phyloP scores from a whole-genome alignment of 148 eudicot species.

The Nyssa sinensis region DNA sequence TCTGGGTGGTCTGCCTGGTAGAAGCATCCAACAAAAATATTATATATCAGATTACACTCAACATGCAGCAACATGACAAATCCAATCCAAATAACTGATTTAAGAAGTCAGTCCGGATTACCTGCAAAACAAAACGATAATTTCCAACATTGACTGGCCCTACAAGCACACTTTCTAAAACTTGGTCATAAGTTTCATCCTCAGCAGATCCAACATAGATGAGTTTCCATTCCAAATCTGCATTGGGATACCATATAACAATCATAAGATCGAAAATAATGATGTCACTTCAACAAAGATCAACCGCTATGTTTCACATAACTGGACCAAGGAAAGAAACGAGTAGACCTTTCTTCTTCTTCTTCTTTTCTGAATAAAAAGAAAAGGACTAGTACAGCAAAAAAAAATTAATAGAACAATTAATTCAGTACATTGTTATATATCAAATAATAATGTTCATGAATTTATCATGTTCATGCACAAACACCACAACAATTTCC shows the following conservation, averaged over 20 bases:
- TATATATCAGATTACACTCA: not conserved
- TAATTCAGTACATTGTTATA: too few relatives aligned
- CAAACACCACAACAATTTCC: too few relatives aligned
- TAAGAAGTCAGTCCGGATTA: constrained; percentile 14
- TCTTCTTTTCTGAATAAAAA: not conserved
- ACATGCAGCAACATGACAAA: not conserved
- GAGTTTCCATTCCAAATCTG: constrained; percentile 97
- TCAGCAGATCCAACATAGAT: constrained; percentile 95
- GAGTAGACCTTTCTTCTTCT: not conserved
- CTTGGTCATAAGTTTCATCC: constrained; percentile 93
- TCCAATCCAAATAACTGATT: not conserved
- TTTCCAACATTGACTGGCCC: constrained; percentile 94
- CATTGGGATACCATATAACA: not conserved
- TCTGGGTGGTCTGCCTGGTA: constrained; percentile 91
- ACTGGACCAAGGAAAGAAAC: not conserved
- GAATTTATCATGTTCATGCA: too few relatives aligned
- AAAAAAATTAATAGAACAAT: too few relatives aligned
- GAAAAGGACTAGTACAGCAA: too few relatives aligned
- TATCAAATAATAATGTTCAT: too few relatives aligned
- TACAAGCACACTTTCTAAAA: constrained; percentile 90
- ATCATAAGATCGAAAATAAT: not conserved
- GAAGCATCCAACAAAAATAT: not conserved
- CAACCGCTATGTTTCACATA: not conserved
- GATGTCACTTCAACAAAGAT: not conserved
- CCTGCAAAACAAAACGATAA: constrained; percentile 92